These are phyloP conservation scores for Aureobasidium uvarum DNA, from an alignment of 2,329 filamentous ascomycete genomes.

Conservation along the genomic window DNA sequence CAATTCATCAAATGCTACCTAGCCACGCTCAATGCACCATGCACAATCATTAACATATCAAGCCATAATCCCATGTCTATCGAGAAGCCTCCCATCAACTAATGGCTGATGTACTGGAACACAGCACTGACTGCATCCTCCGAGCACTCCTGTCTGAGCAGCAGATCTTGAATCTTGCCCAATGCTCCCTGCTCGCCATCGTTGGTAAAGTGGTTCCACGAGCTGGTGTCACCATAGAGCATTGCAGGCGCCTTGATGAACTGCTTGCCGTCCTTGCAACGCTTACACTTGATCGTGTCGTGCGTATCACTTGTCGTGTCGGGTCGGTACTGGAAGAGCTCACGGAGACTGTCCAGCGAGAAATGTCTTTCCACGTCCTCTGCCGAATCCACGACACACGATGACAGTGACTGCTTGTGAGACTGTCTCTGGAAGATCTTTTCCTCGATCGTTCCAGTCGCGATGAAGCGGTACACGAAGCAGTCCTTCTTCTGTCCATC, in stretches of 20 bases:
- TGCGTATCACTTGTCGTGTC: conserved; percentile 90
- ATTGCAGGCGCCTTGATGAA: conserved; percentile 88
- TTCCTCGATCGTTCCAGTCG: conserved; percentile 95
- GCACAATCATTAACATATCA: conserved; percentile 12
- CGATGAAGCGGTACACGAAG: conserved; percentile 99
- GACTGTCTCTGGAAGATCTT: conserved; percentile 99
- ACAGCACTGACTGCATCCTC: conserved; percentile 85
- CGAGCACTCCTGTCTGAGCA: conserved; percentile 80
- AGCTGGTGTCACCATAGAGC: conserved; percentile 96
- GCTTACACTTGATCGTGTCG: conserved; percentile 97
- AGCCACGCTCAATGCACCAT: conserved; percentile 19
- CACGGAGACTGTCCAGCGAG: conserved; percentile 81
- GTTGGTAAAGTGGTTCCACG: conserved; percentile 98
- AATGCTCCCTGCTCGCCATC: conserved; percentile 61
- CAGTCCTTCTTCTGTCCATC: conserved; percentile 99
- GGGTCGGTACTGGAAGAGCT: conserved; percentile 88
- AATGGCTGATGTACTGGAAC: conserved; percentile 98
- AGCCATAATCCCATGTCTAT: conserved; percentile 2
- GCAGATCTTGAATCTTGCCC: conserved; percentile 80
- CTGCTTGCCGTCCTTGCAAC: conserved; percentile 80
- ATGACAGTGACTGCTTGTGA: conserved; percentile 95
- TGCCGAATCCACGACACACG: conserved; percentile 91
- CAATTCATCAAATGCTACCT: conserved; percentile 4
- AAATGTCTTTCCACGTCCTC: conserved; percentile 98
- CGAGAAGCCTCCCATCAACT: conserved; percentile 20